Evolutionary conservation across 345 rosid genomes (phyloP), one percentile per base, ranked within the genome.

Genomic region (Bruguiera gymnorhiza): DNA sequence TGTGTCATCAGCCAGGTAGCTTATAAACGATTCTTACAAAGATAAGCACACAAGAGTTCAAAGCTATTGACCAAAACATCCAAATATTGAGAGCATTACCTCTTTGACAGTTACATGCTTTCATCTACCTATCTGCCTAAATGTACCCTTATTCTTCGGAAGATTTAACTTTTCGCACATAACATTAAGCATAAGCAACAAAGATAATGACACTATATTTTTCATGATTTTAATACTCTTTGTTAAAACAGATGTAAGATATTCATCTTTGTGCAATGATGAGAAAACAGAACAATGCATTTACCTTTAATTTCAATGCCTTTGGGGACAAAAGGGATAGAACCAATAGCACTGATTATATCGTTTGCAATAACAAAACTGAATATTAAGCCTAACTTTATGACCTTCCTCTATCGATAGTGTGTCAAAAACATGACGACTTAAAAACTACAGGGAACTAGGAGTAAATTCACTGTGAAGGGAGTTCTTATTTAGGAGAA

Each of bases 281-380:
- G 24, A 54, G 7, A 34, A 63, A 73, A 39, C 55, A 61, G 37
- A n/a, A 43, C 53, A 31, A 51, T 43, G 57, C 20, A 54, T 52
- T 64, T 87, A 95, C 99, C 98, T 78, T 95, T 97, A 79, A 95
- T 90, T 87, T 95, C 97, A 72, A 95, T 95, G 77, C 99, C 99
- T 80, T 90, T 90, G 54, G 97, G 99, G 20, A 95, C 98, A 79
- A 95, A 92, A 9, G 99, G 98, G 26, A 95, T 91, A 52, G 99
- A 92, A 70, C 99, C 99, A 73, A 98, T 95, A 57, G 98, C 99
- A 64, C 90, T 86, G 75, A 95, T 86, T 67, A 95, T 90, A 73
- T 92, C 65, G 79, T 85, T 90, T 2, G 90, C 96, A 36, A 94
- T 90, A 68, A 90, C 81, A 23, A 86, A 56, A 30, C 32, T n/a